Evolutionary conservation across 2,329 filamentous ascomycete genomes (phyloP), one percentile per base, ranked within the genome.

Genomic region (Trematosphaeria pertusa): DNA sequence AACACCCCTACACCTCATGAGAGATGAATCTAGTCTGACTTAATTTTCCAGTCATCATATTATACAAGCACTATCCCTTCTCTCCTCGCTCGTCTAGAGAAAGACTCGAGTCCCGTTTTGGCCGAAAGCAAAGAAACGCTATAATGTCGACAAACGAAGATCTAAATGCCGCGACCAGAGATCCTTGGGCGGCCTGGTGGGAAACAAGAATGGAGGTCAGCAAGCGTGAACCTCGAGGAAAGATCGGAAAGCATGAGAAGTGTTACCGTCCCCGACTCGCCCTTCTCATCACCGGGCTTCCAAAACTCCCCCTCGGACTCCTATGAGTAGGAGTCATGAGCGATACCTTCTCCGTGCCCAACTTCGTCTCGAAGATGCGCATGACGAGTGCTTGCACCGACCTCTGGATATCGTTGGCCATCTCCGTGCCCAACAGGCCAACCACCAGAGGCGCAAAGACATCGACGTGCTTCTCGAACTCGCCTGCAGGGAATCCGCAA

Each of bases 371-470:
- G 40, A 94, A 95, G 1, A 97, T 87, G 28, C 92, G 81, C 58
- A 87, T 81, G 52, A 97, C 78, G 18, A 97, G 80, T 1, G 84
- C 81, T 52, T 96, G 86, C 32, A 99, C 79, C 1, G 89, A 88
- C 8, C 84, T 74, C 50, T 95, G 84, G 22, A 97, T 78, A 55
- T 99, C 94, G 1, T 81, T 69, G 9, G 86, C 89, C 58, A 97
- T 81, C 56, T 97, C 93, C 50, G 90, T 89, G 52, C 82, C 84
- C 44, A 99, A 78, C 12, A 99, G 76, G 42, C 95, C 91, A 0
- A 97, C 85, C 3, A 86, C 84, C 12, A 97, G 77, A 2, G 92
- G 91, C 65, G 96, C 96, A 71, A 99, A 97, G 3, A 85, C 85
- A 35, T 83, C 79, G 6, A 96, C 82, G 61, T 97, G 87, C 47